phyloP scores from a whole-genome alignment of 805 yeast genomes.

The Candida ascalaphidarum region DNA sequence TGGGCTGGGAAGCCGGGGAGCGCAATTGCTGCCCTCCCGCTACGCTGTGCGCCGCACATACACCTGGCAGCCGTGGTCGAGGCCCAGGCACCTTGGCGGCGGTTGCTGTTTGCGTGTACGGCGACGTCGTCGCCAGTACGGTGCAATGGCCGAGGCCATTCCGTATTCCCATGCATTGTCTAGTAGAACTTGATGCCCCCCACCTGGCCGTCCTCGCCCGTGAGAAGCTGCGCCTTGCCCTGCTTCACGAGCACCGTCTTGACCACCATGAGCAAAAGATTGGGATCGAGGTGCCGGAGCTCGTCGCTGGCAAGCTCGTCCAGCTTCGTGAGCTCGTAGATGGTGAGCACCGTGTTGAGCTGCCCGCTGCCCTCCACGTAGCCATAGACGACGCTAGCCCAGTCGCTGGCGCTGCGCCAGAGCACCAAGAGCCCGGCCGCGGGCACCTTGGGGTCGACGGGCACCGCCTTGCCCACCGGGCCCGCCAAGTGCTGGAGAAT shows the following conservation, averaged over 20 bases:
- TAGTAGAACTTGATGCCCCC: slow-evolving; percentile 84
- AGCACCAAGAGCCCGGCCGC: slow-evolving; percentile 58
- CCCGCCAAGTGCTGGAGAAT: slow-evolving; percentile 52
- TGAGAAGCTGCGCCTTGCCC: slow-evolving; percentile 67
- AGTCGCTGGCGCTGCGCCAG: slow-evolving; percentile 48
- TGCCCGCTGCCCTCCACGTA: slow-evolving; percentile 67
- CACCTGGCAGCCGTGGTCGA: no score
- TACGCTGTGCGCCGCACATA: no score
- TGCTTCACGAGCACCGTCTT: slow-evolving; percentile 48
- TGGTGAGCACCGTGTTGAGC: slow-evolving; percentile 63
- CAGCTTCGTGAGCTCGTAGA: slow-evolving; percentile 62
- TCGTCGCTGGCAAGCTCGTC: slow-evolving; percentile 64
- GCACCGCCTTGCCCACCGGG: slow-evolving; percentile 45
- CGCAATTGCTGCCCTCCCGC: no score
- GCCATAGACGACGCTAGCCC: slow-evolving; percentile 27
- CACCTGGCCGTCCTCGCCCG: slow-evolving; percentile 49
- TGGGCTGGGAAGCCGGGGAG: no score
- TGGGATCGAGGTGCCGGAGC: slow-evolving; percentile 54
- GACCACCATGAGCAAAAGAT: slow-evolving; percentile 45
- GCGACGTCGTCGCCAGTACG: not conserved
- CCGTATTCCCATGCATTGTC: no score
- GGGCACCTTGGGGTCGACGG: slow-evolving; percentile 41
- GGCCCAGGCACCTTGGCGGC: no score
- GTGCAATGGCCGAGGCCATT: no score
- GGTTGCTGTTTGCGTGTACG: slow-evolving; percentile 2